Evolutionary conservation across 495 filamentous ascomycete species (phyloP).

Genomic region (Xylaria cubensis): DNA sequence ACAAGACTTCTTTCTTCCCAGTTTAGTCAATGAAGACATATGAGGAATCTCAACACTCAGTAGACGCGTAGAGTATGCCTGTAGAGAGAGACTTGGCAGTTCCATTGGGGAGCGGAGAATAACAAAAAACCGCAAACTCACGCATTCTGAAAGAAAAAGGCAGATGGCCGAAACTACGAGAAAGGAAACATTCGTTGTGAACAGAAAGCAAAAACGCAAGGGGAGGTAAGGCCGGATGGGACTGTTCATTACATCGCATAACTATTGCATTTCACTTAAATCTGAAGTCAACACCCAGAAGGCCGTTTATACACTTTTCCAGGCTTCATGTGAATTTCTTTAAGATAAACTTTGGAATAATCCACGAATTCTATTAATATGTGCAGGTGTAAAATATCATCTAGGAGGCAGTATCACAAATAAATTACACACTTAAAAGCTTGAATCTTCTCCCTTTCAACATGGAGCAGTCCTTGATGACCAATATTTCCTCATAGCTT

Average conservation of each 20-base stretch:
- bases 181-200: not conserved
- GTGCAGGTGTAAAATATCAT: not conserved
- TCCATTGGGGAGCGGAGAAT: not conserved
- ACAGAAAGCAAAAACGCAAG: not conserved
- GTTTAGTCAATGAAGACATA: not conserved
- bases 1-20: not conserved
- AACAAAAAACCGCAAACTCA: not conserved
- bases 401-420: not conserved
- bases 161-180: not conserved
- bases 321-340: too few species aligned
- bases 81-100: not conserved
- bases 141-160: not conserved
- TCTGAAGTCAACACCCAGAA: not conserved
- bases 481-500: conserved; percentile 29
- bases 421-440: not conserved
- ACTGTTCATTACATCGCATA: not conserved
- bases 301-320: not conserved
- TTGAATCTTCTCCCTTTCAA: not conserved
- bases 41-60: not conserved
- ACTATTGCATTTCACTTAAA: not conserved
- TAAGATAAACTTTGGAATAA: too few species aligned
- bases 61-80: not conserved
- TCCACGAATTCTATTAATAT: not conserved
- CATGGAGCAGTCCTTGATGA: conserved; percentile 29
- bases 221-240: not conserved